phyloP scores from a whole-genome alignment of 2,329 filamentous ascomycete genomes.

The Coniochaeta ligniaria region DNA sequence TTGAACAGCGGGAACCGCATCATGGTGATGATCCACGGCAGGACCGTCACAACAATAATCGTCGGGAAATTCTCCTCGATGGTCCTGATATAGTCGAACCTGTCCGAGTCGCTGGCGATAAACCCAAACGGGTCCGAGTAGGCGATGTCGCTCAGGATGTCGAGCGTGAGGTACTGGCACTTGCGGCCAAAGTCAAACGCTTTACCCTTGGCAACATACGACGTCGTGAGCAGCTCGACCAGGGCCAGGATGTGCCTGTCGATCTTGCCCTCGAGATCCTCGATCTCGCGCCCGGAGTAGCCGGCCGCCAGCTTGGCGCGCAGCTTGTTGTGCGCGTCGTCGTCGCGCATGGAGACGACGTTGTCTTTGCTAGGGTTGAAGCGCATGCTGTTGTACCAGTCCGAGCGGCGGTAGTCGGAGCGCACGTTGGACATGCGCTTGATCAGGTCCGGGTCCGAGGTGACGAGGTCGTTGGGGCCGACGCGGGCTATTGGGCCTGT shows the following conservation, averaged over 20 bases:
- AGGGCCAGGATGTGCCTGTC: neutral
- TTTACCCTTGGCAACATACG: constrained; percentile 15
- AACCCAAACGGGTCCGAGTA: constrained; percentile 38
- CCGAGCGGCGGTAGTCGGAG: constrained; percentile 4
- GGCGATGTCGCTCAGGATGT: constrained; percentile 38
- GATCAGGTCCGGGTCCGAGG: constrained; percentile 8
- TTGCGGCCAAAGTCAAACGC: constrained; percentile 35
- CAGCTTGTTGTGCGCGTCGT: constrained; percentile 8
- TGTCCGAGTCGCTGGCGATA: constrained; percentile 30
- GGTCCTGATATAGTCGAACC: constrained; percentile 32
- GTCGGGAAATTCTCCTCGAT: constrained; percentile 28
- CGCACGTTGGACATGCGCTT: constrained; percentile 6
- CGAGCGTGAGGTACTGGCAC: constrained; percentile 38
- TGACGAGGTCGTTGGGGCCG: constrained; percentile 6
- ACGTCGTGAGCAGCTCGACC: neutral
- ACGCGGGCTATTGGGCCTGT: constrained; percentile 7
- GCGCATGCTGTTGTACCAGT: constrained; percentile 8
- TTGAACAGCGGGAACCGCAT: constrained; percentile 21
- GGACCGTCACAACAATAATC: constrained; percentile 30
- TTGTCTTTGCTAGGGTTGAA: constrained; percentile 9
- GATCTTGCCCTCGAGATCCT: neutral
- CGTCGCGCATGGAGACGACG: constrained; percentile 8
- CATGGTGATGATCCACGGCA: constrained; percentile 23
- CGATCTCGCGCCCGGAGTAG: constrained; percentile 1
- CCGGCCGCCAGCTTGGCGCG: constrained; percentile 9